Base-by-base conservation (phyloP, 176 grass and related monocot species). In the Cymbopogon citratus region DNA sequence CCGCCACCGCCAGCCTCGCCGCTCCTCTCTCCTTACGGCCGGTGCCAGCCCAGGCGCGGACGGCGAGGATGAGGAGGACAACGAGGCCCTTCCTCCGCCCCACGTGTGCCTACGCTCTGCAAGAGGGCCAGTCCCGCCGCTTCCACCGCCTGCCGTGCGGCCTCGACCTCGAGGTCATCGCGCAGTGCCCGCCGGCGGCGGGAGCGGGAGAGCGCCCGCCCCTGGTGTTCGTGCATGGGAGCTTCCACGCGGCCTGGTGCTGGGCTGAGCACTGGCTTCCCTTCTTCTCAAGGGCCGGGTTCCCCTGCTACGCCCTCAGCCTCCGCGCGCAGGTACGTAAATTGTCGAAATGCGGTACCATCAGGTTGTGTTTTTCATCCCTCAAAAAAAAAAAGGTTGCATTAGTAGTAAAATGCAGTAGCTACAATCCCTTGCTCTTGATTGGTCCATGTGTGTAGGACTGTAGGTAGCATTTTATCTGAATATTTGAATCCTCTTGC, bases 211-310 rank as follows among this genome's bases (percentile, higher is more conserved):
- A 34, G 66, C 68, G 72, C 46, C 43, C 92, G 28, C 86, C 95
- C 7, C 64, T 92, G 52, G 95, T 98, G 52, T 92, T 98, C 81
- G 82, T 98, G 68, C 95, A 98, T 48, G 95, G 95, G 28, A 98
- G 95, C 88, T 98, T 98, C 87, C 95, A 98, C 81, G 95, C 90
- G 49, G 92, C 92, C 41, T 98, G 95, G 95, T 98, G 95, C 88
- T 98, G 92, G 95, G 90, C 90, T 4, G 92, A 98, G 70, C 86
- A 83, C 71, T 94, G 92, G 92, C 85, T 94, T 16, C 92, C 95
- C n/a, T 98, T 33, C 86, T 94, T 98, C 81, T 91, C 90, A 16
- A 33, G 62, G 80, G 83, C 95, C 36, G 92, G 95, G 15, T 90
- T 92, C 66, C 77, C 87, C 73, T 98, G 95, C 92, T 92, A 85